Conservation (phyloP, 2,329 filamentous ascomycete genomes). For the Penicillium fuscoglaucum region DNA sequence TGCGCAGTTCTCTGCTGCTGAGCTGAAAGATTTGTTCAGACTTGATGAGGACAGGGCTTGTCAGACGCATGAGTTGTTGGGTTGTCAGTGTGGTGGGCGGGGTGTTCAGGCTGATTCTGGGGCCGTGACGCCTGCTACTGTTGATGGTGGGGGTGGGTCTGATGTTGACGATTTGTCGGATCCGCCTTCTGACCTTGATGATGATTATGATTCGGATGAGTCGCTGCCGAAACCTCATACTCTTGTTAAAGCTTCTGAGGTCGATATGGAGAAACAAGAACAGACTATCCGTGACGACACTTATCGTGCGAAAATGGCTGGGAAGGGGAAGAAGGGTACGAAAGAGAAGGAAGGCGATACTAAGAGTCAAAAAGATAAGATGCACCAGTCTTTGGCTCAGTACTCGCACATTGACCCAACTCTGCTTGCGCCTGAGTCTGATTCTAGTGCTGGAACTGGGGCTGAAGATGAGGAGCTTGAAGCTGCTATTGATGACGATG, state of each 20-base stretch:
- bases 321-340: constrained; percentile 7
- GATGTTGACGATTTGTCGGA: constrained; percentile 1
- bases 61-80: constrained; percentile 67
- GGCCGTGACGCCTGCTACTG: constrained; percentile 11
- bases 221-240: constrained; percentile 31
- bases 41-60: constrained; percentile 62
- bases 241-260: constrained; percentile 43
- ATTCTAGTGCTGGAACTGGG: neutral
- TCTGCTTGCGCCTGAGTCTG: constrained; percentile 21
- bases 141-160: constrained; percentile 10
- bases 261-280: constrained; percentile 41
- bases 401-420: constrained; percentile 47
- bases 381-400: constrained; percentile 46
- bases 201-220: constrained; percentile 25
- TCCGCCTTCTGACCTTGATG: neutral
- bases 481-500: constrained; percentile 36
- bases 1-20: constrained; percentile 64
- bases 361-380: constrained; percentile 35
- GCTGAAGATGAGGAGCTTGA: constrained; percentile 20
- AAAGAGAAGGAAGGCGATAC: constrained; percentile 9
- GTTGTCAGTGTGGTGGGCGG: constrained; percentile 61
- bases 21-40: constrained; percentile 66
- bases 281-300: constrained; percentile 27
- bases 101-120: constrained; percentile 37
- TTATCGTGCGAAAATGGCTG: constrained; percentile 8